These are phyloP conservation scores for Lentinula detonsa DNA, from an alignment of 768 basidiomycete species.

Conservation along the genomic window DNA sequence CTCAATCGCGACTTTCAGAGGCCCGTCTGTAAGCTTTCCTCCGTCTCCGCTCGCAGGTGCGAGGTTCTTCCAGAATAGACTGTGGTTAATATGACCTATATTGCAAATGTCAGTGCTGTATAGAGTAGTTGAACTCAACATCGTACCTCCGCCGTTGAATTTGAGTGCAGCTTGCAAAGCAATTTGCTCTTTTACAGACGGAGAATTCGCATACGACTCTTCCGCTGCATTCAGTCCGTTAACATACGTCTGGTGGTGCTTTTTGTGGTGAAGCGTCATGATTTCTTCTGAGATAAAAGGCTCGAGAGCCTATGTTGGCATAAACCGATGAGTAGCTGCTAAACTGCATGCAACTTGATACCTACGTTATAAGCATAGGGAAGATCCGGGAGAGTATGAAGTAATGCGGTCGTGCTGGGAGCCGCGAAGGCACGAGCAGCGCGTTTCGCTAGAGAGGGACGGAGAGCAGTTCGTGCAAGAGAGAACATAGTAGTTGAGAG, in stretches of 20 bases:
- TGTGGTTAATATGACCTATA: conserved; percentile 88
- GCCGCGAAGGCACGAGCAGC: conserved; percentile 37
- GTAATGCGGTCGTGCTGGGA: conserved; percentile 31
- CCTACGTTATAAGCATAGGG: conserved; percentile 77
- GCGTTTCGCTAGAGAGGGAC: conserved; percentile 25
- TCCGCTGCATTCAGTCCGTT: conserved; percentile 93
- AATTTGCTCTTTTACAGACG: conserved; percentile 70
- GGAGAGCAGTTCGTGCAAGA: conserved; percentile 35
- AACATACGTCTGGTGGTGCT: conserved; percentile 92
- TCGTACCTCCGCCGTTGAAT: conserved; percentile 90
- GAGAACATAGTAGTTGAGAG: conserved; percentile 37
- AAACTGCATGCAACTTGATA: conserved; percentile 11
- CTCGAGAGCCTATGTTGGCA: conserved; percentile 64
- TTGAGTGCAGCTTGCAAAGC: conserved; percentile 87
- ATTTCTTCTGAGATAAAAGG: conserved; percentile 89
- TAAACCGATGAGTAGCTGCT: neutral
- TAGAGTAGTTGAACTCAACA: too few species aligned
- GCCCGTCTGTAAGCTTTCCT: conserved; percentile 57
- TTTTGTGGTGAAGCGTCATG: conserved; percentile 89
- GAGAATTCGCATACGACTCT: conserved; percentile 63
- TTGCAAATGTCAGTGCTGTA: neutral
- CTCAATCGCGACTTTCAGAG: conserved; percentile 71
- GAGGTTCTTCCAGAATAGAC: conserved; percentile 97
- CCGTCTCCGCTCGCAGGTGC: conserved; percentile 63
- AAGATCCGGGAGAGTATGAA: conserved; percentile 74